Conservation (phyloP, 257 asterid genomes). For the Craterostigma plantagineum region DNA sequence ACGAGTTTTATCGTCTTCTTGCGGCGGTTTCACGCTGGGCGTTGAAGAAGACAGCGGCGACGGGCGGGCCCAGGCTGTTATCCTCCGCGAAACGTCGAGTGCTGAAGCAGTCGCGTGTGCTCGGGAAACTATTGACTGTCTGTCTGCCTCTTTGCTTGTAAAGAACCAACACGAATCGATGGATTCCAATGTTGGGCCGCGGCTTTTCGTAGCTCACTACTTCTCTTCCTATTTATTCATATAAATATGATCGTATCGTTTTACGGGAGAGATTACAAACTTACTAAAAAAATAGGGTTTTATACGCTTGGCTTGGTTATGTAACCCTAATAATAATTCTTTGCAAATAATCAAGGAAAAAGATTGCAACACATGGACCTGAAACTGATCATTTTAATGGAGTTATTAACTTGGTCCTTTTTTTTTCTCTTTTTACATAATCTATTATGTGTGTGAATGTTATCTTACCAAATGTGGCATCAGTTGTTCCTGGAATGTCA, state of each 20-base stretch:
- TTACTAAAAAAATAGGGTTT: too few species aligned
- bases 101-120: slow-evolving; percentile 39
- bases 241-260: too few species aligned
- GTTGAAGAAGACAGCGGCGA: slow-evolving; percentile 86
- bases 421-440: too few species aligned
- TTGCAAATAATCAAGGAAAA: too few species aligned
- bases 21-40: slow-evolving; percentile 90
- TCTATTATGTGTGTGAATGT: not conserved
- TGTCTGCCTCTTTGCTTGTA: slow-evolving; percentile 49
- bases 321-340: too few species aligned
- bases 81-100: slow-evolving; percentile 58
- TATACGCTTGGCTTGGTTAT: too few species aligned
- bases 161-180: slow-evolving; percentile 62
- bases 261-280: too few species aligned
- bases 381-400: too few species aligned
- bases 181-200: slow-evolving; percentile 64
- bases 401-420: too few species aligned
- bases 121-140: slow-evolving; percentile 31
- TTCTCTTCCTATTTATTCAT: slow-evolving; percentile 34
- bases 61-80: slow-evolving; percentile 58
- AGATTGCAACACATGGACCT: too few species aligned
- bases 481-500: slow-evolving; percentile 87
- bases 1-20: slow-evolving; percentile 36
- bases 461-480: slow-evolving; percentile 62
- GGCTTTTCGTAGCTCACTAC: slow-evolving; percentile 53